Conservation (phyloP, 2,329 filamentous ascomycete genomes). For the Phyllosticta citriasiana region DNA sequence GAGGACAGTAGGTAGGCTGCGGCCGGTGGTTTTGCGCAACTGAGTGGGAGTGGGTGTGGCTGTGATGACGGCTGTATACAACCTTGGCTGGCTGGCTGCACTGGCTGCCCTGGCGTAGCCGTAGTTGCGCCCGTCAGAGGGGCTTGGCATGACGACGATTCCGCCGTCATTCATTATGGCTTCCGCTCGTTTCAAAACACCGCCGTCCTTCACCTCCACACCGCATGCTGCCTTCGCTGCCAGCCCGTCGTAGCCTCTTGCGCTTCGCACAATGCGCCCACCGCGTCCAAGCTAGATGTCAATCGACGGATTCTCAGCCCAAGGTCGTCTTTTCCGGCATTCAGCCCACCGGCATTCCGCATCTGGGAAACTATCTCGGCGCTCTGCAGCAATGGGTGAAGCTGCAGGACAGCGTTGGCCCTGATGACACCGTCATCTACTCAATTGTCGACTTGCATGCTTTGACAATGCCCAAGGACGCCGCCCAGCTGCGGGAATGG, state of each 20-base stretch:
- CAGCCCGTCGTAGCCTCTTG: slow-evolving; percentile 2
- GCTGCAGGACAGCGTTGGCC: slow-evolving; percentile 56
- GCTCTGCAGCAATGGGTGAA: slow-evolving; percentile 78
- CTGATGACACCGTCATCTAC: slow-evolving; percentile 59
- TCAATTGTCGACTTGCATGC: slow-evolving; percentile 92
- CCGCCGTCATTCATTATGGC: neutral
- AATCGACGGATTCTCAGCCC: neutral
- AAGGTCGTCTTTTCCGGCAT: slow-evolving; percentile 84
- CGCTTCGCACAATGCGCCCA: neutral
- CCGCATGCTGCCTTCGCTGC: neutral
- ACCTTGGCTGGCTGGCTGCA: neutral
- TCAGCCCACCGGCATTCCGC: slow-evolving; percentile 87
- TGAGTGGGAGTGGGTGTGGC: slow-evolving; percentile 1
- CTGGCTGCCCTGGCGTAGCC: neutral
- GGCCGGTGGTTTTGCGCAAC: neutral
- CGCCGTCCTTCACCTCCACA: neutral
- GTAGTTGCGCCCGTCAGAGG: neutral
- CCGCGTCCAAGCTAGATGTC: neutral
- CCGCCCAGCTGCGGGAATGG: slow-evolving; percentile 49
- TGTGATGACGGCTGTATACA: neutral
- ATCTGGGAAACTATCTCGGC: slow-evolving; percentile 91
- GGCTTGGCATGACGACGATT: slow-evolving; percentile 8
- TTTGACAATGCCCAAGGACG: slow-evolving; percentile 67
- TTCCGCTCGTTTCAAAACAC: neutral
- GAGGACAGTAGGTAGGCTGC: slow-evolving; percentile 5